phyloP scores from a whole-genome alignment of 2,329 filamentous ascomycete genomes.

The Epichloe hybrida region DNA sequence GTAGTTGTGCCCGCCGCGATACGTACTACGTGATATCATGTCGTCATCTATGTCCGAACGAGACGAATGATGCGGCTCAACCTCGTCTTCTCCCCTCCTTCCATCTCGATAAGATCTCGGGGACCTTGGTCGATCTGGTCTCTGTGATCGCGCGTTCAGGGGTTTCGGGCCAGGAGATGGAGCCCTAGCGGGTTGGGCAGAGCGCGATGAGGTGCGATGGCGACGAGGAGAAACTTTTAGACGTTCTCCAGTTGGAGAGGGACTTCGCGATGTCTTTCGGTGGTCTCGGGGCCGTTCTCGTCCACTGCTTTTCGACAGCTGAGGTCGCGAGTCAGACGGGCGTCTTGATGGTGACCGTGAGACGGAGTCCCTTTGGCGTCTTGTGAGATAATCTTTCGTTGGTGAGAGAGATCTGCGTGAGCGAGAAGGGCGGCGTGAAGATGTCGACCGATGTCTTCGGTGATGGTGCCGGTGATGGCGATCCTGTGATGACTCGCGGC shows the following conservation, averaged over 20 bases:
- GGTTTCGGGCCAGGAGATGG: slow-evolving; percentile 5
- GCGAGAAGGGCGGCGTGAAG: slow-evolving; percentile 17
- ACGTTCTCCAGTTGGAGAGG: slow-evolving; percentile 5
- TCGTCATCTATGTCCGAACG: slow-evolving; percentile 38
- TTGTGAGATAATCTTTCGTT: slow-evolving; percentile 9
- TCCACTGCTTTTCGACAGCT: not conserved
- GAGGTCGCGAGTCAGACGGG: not conserved
- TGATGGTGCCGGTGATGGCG: slow-evolving; percentile 13
- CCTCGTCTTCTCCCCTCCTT: slow-evolving; percentile 16
- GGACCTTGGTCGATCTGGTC: slow-evolving; percentile 13
- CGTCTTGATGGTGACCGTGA: slow-evolving; percentile 14
- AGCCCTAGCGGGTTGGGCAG: slow-evolving; percentile 8
- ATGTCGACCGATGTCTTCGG: slow-evolving; percentile 7
- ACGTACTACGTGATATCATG: slow-evolving; percentile 30
- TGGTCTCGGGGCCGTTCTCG: slow-evolving; percentile 3
- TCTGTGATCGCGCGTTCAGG: not conserved
- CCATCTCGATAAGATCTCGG: slow-evolving; percentile 15
- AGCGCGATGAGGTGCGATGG: slow-evolving; percentile 11
- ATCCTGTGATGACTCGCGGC: slow-evolving; percentile 18
- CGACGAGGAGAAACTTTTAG: slow-evolving; percentile 3
- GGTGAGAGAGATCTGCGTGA: slow-evolving; percentile 16
- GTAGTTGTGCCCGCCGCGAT: slow-evolving; percentile 27
- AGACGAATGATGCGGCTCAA: slow-evolving; percentile 25
- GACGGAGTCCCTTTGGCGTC: slow-evolving; percentile 11
- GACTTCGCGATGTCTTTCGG: slow-evolving; percentile 5